Evolutionary conservation across 1,139 yeast species (phyloP), one percentile per base, ranked within the genome.

Genomic region (Candida freyschussii): DNA sequence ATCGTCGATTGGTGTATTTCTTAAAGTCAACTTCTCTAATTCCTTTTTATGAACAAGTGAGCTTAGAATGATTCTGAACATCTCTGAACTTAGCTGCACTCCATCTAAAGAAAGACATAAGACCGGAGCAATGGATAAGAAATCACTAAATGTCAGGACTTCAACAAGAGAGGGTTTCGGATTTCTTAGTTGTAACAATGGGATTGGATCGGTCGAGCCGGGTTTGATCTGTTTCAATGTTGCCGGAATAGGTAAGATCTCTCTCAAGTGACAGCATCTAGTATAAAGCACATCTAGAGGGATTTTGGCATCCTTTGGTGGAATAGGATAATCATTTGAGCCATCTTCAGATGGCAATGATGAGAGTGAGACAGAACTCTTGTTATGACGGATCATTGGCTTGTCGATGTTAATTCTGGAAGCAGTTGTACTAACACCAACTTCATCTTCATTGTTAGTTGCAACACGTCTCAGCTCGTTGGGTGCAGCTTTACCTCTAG

Each of bases 151-250:
- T 0, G 91, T 73, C 44, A 78, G 69, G 22, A 82, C 69, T 52
- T 82, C 93, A 27, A 81, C 74, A 67, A 78, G 62, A 0, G 89
- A 78, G 1, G 93, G 93, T 21, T 71, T 63, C 4, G 91, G 87
- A 43, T 82, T 82, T 43, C 82, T 63, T 32, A 82, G 53, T 46
- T 78, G 86, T 31, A 82, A 53, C 3, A 74, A 43, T 1, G 86
- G 77, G 13, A 82, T 63, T 2, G 89, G 85, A 13, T 80, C 83
- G 42, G 75, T 68, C 0, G 84, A 71, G 1, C 82, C 84, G 34
- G 73, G 67, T 11, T 84, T 85, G 34, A 82, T 66, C 50, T 82
- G 93, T 48, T 79, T 79, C 38, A 81, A 53, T 10, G 84, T 80
- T 1, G 89, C 85, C 3, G 91, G 85, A 30, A 80, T 78, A 0